phyloP scores from a whole-genome alignment of 176 grass and related monocot species.

The Oryza rufipogon region DNA sequence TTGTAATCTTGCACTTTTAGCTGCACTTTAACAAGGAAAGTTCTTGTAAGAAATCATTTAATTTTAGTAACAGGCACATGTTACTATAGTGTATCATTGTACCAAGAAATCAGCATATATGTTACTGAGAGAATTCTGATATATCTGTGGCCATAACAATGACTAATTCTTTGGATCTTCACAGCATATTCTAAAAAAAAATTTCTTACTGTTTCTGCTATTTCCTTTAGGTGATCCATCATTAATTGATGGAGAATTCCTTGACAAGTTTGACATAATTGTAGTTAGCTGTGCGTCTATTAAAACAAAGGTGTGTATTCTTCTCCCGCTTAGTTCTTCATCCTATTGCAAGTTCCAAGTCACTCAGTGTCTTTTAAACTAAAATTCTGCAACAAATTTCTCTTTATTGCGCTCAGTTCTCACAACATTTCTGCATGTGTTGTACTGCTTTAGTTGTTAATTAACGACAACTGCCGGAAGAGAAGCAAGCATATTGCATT shows the following conservation, averaged over 20 bases:
- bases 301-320: conserved; percentile 68
- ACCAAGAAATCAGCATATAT: neutral
- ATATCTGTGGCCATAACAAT: neutral
- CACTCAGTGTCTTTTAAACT: neutral
- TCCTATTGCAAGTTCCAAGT: neutral
- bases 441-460: conserved; percentile 57
- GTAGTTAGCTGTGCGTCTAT: conserved; percentile 71
- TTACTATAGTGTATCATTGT: neutral
- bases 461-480: conserved; percentile 84
- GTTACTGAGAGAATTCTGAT: neutral
- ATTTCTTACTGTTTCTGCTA: conserved; percentile 24
- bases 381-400: neutral
- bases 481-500: conserved; percentile 85
- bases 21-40: neutral
- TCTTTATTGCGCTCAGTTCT: conserved; percentile 18
- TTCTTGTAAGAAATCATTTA: conserved; percentile 20
- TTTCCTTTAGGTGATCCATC: conserved; percentile 73
- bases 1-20: conserved; percentile 6
- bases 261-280: conserved; percentile 89
- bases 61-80: neutral
- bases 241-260: conserved; percentile 71
- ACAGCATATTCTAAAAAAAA: neutral
- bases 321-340: conserved; percentile 35
- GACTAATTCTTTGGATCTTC: neutral
- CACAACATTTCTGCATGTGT: conserved; percentile 24